Evolutionary conservation across 2,329 filamentous ascomycete species (phyloP).

Genomic region (Aureobasidium subglaciale): DNA sequence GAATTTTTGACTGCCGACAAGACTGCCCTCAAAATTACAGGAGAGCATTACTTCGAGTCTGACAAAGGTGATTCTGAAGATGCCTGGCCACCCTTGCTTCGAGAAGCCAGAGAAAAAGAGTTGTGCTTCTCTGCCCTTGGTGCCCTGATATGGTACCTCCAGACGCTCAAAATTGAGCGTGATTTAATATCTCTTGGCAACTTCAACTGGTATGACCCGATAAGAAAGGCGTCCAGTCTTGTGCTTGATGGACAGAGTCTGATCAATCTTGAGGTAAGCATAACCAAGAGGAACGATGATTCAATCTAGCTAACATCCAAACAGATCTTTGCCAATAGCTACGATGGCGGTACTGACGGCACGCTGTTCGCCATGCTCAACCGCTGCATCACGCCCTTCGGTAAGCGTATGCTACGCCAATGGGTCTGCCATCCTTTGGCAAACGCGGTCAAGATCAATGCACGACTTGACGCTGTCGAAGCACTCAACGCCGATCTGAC

Average conservation of each 20-base stretch:
- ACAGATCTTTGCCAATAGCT: conserved; percentile 78
- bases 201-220: conserved; percentile 87
- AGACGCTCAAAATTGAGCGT: conserved; percentile 75
- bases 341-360: conserved; percentile 75
- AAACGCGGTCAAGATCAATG: conserved; percentile 81
- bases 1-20: conserved; percentile 90
- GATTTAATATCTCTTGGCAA: conserved; percentile 83
- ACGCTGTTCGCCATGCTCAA: conserved; percentile 89
- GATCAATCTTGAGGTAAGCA: conserved; percentile 72
- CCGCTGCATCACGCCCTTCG: conserved; percentile 90
- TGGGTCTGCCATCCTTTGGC: conserved; percentile 96
- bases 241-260: conserved; percentile 93
- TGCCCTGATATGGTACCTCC: conserved; percentile 79
- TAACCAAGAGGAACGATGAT: background rate
- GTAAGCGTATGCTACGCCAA: conserved; percentile 89
- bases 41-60: conserved; percentile 66
- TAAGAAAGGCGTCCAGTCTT: conserved; percentile 79
- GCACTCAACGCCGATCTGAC: conserved; percentile 76
- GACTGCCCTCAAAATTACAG: conserved; percentile 72
- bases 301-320: background rate
- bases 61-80: conserved; percentile 51
- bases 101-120: conserved; percentile 68
- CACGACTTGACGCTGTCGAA: conserved; percentile 88
- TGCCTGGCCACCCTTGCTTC: conserved; percentile 71
- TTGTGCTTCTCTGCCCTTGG: conserved; percentile 85